Conservation (phyloP, 2,329 filamentous ascomycete genomes). For the Geosmithia morbida region DNA sequence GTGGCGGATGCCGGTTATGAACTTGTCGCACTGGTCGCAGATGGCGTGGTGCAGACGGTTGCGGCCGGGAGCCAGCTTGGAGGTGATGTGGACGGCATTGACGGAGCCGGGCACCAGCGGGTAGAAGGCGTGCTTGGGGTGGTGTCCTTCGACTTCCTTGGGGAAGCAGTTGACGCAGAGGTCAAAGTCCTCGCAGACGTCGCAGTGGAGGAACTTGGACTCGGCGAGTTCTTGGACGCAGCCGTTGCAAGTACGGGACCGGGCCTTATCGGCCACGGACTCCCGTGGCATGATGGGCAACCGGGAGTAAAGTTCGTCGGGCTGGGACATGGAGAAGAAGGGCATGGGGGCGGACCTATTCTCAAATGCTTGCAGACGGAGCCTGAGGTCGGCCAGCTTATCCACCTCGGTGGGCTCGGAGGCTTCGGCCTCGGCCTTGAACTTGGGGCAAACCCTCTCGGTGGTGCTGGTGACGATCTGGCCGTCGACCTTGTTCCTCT, state of each 20-base stretch:
- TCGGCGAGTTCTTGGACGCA: constrained; percentile 57
- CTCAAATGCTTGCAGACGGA: background rate
- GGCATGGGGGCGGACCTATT: background rate
- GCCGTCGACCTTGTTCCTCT: constrained; percentile 68
- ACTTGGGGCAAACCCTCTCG: constrained; percentile 52
- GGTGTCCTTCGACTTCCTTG: constrained; percentile 69
- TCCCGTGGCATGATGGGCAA: background rate
- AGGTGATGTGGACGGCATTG: constrained; percentile 45
- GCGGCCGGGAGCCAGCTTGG: constrained; percentile 64
- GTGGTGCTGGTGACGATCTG: constrained; percentile 74
- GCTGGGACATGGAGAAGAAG: constrained; percentile 5
- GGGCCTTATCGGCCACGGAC: constrained; percentile 12
- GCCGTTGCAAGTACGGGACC: constrained; percentile 51
- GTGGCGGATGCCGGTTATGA: constrained; percentile 78
- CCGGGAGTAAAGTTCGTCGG: background rate
- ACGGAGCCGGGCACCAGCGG: constrained; percentile 49
- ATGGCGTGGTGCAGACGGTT: constrained; percentile 74
- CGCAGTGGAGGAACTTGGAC: constrained; percentile 73
- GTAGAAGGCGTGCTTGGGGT: constrained; percentile 72
- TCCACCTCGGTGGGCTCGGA: background rate
- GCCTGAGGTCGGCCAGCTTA: background rate
- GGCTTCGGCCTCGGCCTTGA: constrained; percentile 6
- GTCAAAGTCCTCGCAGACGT: constrained; percentile 76
- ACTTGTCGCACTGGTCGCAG: constrained; percentile 87
- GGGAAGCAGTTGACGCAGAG: constrained; percentile 75